phyloP scores from a whole-genome alignment of 495 filamentous ascomycete species.

The Hyaloscypha bicolor region DNA sequence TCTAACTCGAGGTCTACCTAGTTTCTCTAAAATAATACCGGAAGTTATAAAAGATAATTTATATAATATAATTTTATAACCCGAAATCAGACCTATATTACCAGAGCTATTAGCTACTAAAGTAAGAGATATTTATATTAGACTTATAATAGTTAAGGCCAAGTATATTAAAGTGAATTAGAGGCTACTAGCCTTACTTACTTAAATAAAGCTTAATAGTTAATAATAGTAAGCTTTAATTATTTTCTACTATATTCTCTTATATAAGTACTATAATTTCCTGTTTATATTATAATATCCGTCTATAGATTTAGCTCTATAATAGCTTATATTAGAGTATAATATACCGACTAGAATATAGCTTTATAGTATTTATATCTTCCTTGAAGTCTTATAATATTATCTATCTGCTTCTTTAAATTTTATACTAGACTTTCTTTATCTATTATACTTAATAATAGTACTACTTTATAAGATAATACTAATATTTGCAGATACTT shows the following conservation, averaged over 20 bases:
- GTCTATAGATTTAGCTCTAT: not conserved
- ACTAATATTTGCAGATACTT: not conserved
- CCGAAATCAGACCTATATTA: not conserved
- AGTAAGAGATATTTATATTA: not conserved
- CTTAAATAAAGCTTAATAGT: not conserved
- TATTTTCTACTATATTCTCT: not conserved
- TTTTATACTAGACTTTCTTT: constrained; percentile 1
- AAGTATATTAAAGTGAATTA: not conserved
- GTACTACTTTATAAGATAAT: not conserved
- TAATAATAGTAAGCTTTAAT: not conserved
- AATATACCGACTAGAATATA: not conserved
- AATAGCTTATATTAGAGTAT: not conserved
- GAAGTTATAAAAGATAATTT: too few species aligned
- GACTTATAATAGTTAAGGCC: not conserved
- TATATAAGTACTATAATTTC: not conserved
- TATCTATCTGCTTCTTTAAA: not conserved
- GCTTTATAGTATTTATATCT: not conserved
- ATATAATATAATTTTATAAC: not conserved
- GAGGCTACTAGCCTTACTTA: not conserved
- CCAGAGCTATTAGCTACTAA: not conserved
- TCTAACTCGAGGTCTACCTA: too few species aligned
- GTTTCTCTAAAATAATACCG: too few species aligned
- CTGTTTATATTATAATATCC: not conserved
- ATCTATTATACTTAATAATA: too few species aligned
- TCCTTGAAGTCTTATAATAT: not conserved